Evolutionary conservation across 106 monocot genomes (phyloP).

Genomic region (Apostasia shenzhenica): DNA sequence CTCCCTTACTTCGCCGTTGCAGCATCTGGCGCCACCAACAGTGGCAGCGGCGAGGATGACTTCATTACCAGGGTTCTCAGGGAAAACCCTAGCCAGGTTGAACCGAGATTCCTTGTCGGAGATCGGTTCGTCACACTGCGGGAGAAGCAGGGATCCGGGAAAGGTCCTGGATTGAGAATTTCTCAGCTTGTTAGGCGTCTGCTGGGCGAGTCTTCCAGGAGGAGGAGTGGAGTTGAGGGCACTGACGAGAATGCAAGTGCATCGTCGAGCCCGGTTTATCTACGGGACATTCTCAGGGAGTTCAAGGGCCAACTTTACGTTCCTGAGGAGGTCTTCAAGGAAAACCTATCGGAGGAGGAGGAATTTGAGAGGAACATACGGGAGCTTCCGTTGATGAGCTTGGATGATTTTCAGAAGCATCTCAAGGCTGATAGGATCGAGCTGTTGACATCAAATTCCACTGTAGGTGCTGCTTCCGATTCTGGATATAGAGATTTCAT

Average conservation of each 20-base stretch:
- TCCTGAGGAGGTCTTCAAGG: constrained; percentile 61
- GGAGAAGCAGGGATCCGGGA: constrained; percentile 40
- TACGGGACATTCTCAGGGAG: constrained; percentile 64
- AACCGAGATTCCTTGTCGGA: constrained; percentile 58
- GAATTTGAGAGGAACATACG: constrained; percentile 48
- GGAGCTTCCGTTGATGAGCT: constrained; percentile 52
- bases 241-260: constrained; percentile 6
- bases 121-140: constrained; percentile 52
- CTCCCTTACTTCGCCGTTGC: constrained; percentile 1
- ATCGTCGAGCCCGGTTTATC: constrained; percentile 36
- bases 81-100: constrained; percentile 73
- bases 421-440: constrained; percentile 51
- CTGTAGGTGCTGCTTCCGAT: constrained; percentile 4
- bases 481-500: constrained; percentile 47
- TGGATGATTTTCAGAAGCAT: constrained; percentile 67
- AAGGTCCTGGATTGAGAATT: constrained; percentile 7
- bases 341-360: constrained; percentile 60
- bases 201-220: background rate
- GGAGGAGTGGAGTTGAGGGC: constrained; percentile 8
- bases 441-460: constrained; percentile 54
- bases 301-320: constrained; percentile 77
- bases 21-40: background rate
- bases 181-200: constrained; percentile 13
- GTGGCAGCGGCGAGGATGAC: constrained; percentile 27
- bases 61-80: constrained; percentile 49